Base-by-base conservation (phyloP, 805 yeast genomes). In the Yueomyces sinensis region DNA sequence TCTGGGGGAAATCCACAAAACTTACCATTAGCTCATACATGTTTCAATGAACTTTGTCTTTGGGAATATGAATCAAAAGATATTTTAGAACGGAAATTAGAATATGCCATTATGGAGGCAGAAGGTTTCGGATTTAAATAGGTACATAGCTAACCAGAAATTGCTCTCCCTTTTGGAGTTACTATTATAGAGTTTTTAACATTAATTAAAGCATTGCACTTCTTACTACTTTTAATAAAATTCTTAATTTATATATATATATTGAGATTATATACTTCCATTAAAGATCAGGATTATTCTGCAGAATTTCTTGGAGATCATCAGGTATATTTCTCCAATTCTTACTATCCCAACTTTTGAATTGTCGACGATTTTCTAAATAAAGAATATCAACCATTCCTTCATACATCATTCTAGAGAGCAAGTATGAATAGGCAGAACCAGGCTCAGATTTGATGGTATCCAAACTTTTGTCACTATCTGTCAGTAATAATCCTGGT, bases 1-100 rank as follows among this genome's bases (percentile, higher is more conserved):
- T 29, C 39, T 3, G 22, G 24, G 2, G 11, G 27, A 3, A 36
- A 36, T 17, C 35, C 35, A 7, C 63, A 68, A 2, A 61, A 78
- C 32, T 58, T 87, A 14, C 97, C 97, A 0, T 61, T 79, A 13
- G 84, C 96, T 0, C 97, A 89, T 51, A 91, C 97, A 0, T 89
- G 98, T 47, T 89, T 91, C 62, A 91, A 89, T 51, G 95, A 89
- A 60, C 52, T 89, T 17, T 79, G 89, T 36, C 44, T 91, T 5
- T 80, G 74, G 54, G 74, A 74, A 27, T 89, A 89, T 53, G 44
- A 57, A 13, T 50, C 70, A 5, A 61, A 62, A 39, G 71, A 67
- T n/a, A 72, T 70, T 41, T 59, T 91, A 35, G 53, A 59, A 30
- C 35, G 49, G 1, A 87, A 82, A 54, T 54, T 89, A 38, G 50